These are phyloP conservation scores for Leccinum arenicola DNA, from an alignment of 768 basidiomycete genomes.

Conservation along the genomic window DNA sequence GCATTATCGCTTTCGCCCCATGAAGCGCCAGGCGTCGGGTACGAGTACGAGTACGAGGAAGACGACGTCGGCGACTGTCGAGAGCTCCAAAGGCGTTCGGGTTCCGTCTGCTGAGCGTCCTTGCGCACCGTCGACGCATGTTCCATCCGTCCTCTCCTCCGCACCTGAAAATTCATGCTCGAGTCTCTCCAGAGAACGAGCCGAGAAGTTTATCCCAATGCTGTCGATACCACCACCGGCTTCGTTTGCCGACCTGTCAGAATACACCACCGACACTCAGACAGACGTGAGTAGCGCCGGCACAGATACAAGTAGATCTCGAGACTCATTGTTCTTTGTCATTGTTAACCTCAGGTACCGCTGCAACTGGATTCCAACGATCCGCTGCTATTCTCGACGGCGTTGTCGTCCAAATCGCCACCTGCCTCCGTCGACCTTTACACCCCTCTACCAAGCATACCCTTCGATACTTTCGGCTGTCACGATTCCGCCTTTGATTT, in stretches of 20 bases:
- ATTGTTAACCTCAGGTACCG: background rate
- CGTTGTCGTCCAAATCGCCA: background rate
- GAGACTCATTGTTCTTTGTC: background rate
- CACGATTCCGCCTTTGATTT: slow-evolving; percentile 2
- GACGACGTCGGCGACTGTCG: slow-evolving; percentile 8
- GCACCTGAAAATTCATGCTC: slow-evolving; percentile 2
- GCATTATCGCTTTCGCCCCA: slow-evolving; percentile 61
- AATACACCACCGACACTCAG: background rate
- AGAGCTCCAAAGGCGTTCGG: slow-evolving; percentile 9
- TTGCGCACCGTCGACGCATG: background rate
- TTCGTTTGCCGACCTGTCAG: background rate
- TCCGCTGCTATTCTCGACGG: background rate
- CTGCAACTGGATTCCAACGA: slow-evolving; percentile 1
- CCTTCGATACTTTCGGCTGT: slow-evolving; percentile 3
- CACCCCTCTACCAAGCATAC: slow-evolving; percentile 1
- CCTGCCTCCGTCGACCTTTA: background rate
- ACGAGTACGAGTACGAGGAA: slow-evolving; percentile 4
- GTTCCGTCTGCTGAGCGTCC: slow-evolving; percentile 5
- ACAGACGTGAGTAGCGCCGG: slow-evolving; percentile 9
- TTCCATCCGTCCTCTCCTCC: slow-evolving; percentile 19
- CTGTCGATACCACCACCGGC: background rate
- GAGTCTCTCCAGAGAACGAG: slow-evolving; percentile 3
- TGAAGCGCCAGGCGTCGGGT: slow-evolving; percentile 35
- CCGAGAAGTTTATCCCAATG: background rate
- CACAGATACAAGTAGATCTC: background rate